A percentile compares a stretch with the other conserved stretches of the same genome.
phyloP scores from a whole-genome alignment of 176 grass and related monocot species.

The Hordeum vulgare region MorexV3_pseudomolecules_assembly NC_058518.1:153200229-153200728 shows the following conservation, averaged over 20 bases:
- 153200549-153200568: not conserved
- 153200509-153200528: not conserved
- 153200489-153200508: not conserved
- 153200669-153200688: not conserved
- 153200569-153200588: not conserved
- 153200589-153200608: not conserved
- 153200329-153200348: conserved; percentile 21
- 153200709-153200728: conserved; percentile 6
- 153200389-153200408: too few relatives aligned
- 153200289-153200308: conserved; percentile 4
- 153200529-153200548: not conserved
- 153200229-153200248: conserved; percentile 7
- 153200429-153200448: not conserved
- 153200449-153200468: not conserved
- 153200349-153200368: conserved; percentile 6
- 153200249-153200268: conserved; percentile 18
- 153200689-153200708: not conserved
- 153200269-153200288: conserved; percentile 36
- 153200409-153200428: too few relatives aligned
- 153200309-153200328: not conserved
- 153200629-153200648: not conserved
- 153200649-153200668: conserved; percentile 16
- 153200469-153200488: not conserved
- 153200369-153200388: not conserved
- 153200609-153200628: not conserved